Evolutionary conservation across 371 early-diverging fungal genomes (phyloP).

Genomic region (Syncephalastrum contaminatum): DNA sequence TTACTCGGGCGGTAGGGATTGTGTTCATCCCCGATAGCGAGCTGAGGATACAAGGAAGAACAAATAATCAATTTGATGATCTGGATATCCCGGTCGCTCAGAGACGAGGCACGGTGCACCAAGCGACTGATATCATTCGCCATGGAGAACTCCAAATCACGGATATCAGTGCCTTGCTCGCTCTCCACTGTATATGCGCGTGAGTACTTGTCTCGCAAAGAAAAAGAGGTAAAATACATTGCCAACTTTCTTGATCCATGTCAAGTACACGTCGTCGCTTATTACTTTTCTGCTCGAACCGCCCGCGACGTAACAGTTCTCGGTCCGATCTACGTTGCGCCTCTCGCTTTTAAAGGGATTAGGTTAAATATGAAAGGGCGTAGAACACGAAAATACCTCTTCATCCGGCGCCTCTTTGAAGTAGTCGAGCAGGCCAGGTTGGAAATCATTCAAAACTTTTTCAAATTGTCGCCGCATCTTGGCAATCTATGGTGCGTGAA

Average conservation of each 20-base stretch:
- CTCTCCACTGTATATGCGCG: slow-evolving; percentile 7
- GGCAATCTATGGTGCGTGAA: slow-evolving; percentile 25
- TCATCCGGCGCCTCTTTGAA: slow-evolving; percentile 13
- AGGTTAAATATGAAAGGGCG: neutral
- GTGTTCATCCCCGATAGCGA: slow-evolving; percentile 65
- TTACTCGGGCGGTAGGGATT: slow-evolving; percentile 55
- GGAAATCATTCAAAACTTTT: slow-evolving; percentile 46
- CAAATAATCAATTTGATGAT: slow-evolving; percentile 61
- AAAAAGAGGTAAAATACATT: slow-evolving; percentile 7
- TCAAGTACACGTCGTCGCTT: slow-evolving; percentile 28
- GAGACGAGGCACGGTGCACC: slow-evolving; percentile 32
- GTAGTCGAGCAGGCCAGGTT: slow-evolving; percentile 33
- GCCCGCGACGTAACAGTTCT: slow-evolving; percentile 31
- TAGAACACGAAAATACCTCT: neutral
- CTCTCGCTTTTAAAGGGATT: neutral
- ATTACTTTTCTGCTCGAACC: slow-evolving; percentile 27
- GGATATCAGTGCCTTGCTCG: slow-evolving; percentile 34
- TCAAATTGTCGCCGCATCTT: slow-evolving; percentile 52
- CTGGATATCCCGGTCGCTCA: slow-evolving; percentile 41
- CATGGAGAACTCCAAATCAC: slow-evolving; percentile 65
- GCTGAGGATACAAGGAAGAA: slow-evolving; percentile 65
- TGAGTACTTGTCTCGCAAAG: neutral
- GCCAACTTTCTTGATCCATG: slow-evolving; percentile 21
- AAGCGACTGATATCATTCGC: slow-evolving; percentile 48
- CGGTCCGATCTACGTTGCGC: slow-evolving; percentile 10